Evolutionary conservation across 2,329 filamentous ascomycete genomes (phyloP).

Genomic region (Fusarium praegraminearum): DNA sequence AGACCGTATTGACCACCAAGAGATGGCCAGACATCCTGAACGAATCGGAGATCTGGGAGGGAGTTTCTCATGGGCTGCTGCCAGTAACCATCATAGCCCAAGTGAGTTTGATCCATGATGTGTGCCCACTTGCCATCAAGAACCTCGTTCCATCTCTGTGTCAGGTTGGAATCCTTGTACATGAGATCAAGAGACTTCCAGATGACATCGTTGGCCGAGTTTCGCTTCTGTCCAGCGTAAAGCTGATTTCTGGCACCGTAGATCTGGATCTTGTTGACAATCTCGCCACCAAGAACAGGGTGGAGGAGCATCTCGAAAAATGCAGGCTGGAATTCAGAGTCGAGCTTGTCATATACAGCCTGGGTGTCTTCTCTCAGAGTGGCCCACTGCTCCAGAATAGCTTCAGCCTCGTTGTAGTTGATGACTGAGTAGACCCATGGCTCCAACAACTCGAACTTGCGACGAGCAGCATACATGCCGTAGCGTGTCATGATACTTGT

Average conservation of each 20-base stretch:
- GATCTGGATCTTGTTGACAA: conserved; percentile 63
- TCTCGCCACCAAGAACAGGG: conserved; percentile 68
- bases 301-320: conserved; percentile 73
- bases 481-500: conserved; percentile 60
- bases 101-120: conserved; percentile 58
- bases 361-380: conserved; percentile 59
- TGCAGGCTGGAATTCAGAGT: conserved; percentile 59
- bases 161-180: conserved; percentile 37
- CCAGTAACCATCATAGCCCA: conserved; percentile 67
- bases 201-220: conserved; percentile 61
- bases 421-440: conserved; percentile 67
- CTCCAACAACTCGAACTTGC: conserved; percentile 72
- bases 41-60: conserved; percentile 62
- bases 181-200: conserved; percentile 35
- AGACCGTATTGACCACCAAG: conserved; percentile 53
- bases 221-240: conserved; percentile 68
- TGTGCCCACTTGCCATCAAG: conserved; percentile 39
- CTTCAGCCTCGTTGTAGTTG: conserved; percentile 71
- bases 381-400: conserved; percentile 65
- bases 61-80: conserved; percentile 80
- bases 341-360: conserved; percentile 58
- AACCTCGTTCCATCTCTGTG: conserved; percentile 36
- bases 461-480: conserved; percentile 65
- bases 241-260: conserved; percentile 63
- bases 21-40: conserved; percentile 68